These are phyloP conservation scores for Populus alba DNA, from an alignment of 345 rosid genomes.

Conservation along the genomic window DNA sequence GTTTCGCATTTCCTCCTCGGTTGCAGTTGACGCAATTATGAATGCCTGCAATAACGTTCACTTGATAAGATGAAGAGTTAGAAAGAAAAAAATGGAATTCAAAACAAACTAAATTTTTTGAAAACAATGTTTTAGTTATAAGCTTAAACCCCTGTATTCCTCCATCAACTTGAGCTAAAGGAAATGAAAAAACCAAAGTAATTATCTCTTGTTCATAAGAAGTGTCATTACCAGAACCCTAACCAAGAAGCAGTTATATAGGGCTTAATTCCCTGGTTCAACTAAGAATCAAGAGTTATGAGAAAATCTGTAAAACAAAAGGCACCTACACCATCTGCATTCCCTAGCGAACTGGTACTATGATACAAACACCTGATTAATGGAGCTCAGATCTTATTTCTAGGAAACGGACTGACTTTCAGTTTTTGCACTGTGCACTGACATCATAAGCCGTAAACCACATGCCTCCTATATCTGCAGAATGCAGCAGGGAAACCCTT, in stretches of 20 bases:
- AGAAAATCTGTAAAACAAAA: neutral
- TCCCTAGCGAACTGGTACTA: neutral
- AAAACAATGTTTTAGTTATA: neutral
- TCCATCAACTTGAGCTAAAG: neutral
- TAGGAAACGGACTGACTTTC: neutral
- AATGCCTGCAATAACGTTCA: constrained; percentile 20
- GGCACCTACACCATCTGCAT: neutral
- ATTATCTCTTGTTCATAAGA: neutral
- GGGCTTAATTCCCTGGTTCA: neutral
- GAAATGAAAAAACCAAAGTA: neutral
- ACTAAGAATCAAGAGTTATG: neutral
- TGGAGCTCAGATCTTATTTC: neutral
- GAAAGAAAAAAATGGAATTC: neutral
- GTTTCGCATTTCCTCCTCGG: constrained; percentile 30
- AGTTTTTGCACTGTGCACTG: neutral
- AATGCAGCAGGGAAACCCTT: neutral
- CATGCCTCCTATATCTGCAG: neutral
- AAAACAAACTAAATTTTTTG: neutral
- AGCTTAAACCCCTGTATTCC: neutral
- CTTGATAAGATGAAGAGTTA: neutral
- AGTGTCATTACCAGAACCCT: neutral
- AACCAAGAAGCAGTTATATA: neutral
- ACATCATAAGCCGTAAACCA: neutral
- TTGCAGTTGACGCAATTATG: constrained; percentile 36
- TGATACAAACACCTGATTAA: neutral